Evolutionary conservation across 306 rosid species (phyloP), one percentile per base, ranked within the genome.

Genomic region (Quercus dentata): DNA sequence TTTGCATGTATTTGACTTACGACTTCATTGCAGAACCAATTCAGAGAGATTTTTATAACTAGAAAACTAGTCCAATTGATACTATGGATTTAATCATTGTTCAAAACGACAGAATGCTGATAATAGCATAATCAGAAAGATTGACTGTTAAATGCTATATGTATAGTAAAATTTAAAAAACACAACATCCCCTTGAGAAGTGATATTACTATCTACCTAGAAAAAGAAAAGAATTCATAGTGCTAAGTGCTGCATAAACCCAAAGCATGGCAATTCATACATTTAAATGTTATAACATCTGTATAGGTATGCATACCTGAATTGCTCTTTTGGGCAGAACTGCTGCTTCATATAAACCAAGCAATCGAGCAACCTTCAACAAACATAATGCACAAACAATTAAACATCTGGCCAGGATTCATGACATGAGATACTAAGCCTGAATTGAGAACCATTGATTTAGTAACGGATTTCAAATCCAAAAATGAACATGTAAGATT

Each of bases 281-380:
- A 31, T 18, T 65, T 30, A 8, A 19, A 17, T 33, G 51, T 33
- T 12, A 18, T 33, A 33, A 67, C 35, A 79, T 35, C 79, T 33
- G 76, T 17, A 75, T 20, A 3, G 49, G 74, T 74, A 77, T 23
- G 15, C 84, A 75, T 27, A 95, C 99, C 95, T 95, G 99, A 80
- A 95, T 95, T 38, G 98, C 99, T 73, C 99, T 92, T 91, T 94
- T 94, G 27, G 97, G 97, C 73, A 94, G 89, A 86, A 86, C 81
- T 62, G 97, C 92, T 77, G 98, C 98, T 92, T 91, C 97, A 75
- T 82, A 64, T 84, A 95, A 85, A 75, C 98, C 99, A 81, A 95
- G 97, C 82, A 92, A 70, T 80, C 79, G 44, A 7, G 99, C 99
- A 79, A 95, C 99, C 99, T 92, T 82, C 65, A 79, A 61, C 44